Percentiles rank a stretch among this genome's conserved stretches.
Conservation (phyloP, 805 yeast genomes). For the Wickerhamomyces pijperi region DNA sequence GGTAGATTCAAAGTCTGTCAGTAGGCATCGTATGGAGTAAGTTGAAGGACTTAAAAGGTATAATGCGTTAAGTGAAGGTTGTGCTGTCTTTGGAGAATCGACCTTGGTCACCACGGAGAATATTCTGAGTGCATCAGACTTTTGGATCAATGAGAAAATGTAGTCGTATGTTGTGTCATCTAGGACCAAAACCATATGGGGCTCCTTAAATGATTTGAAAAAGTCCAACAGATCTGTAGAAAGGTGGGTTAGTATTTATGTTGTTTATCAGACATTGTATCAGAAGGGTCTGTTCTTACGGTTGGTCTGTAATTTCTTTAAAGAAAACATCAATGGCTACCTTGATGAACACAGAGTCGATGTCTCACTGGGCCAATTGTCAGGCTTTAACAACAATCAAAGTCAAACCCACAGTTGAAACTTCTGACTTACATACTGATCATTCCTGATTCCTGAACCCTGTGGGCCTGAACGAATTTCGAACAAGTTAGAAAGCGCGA, state of each 20-base stretch:
- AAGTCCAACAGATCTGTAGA: not conserved
- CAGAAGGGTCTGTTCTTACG: too few relatives aligned
- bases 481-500: too few relatives aligned
- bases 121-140: constrained; percentile 36
- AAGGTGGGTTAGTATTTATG: not conserved
- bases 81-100: constrained; percentile 50
- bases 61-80: constrained; percentile 62
- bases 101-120: constrained; percentile 58
- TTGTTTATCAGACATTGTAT: too few relatives aligned
- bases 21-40: constrained; percentile 64
- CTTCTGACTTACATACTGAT: too few relatives aligned
- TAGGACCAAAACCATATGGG: constrained; percentile 31
- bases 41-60: constrained; percentile 64
- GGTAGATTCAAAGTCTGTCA: constrained; percentile 55
- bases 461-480: too few relatives aligned
- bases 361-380: too few relatives aligned
- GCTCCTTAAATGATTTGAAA: not conserved
- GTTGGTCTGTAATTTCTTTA: not conserved
- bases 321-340: not conserved
- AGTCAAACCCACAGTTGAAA: too few relatives aligned
- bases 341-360: too few relatives aligned
- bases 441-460: too few relatives aligned
- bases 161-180: constrained; percentile 44
- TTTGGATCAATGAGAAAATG: constrained; percentile 35
- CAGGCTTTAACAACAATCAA: too few relatives aligned